Evolutionary conservation across 306 rosid species (phyloP).

Genomic region (Ochetophila trinervis): DNA sequence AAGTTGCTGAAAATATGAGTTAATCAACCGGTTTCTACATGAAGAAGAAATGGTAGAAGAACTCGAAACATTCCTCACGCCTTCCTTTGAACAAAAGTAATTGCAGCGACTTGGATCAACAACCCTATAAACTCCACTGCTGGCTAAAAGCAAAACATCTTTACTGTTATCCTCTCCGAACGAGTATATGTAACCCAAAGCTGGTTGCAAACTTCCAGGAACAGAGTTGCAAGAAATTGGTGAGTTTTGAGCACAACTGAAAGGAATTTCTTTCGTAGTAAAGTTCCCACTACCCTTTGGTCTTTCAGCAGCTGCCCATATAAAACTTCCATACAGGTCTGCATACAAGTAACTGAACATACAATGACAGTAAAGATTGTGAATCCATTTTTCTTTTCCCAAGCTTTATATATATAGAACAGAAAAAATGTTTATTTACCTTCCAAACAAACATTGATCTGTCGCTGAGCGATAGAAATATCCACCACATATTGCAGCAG

Average conservation of each 20-base stretch:
- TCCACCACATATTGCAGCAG: conserved; percentile 4
- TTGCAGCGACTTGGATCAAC: background rate
- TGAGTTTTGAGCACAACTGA: background rate
- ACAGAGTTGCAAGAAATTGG: background rate
- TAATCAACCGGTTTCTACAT: background rate
- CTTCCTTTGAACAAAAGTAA: background rate
- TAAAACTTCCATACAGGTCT: conserved; percentile 20
- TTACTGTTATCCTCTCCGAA: background rate
- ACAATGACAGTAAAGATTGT: background rate
- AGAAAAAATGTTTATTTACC: conserved; percentile 12
- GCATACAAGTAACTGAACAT: conserved; percentile 32
- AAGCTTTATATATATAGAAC: background rate
- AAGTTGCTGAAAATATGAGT: background rate
- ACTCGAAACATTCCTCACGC: background rate
- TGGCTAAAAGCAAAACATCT: background rate
- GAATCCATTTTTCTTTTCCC: background rate
- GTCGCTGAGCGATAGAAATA: conserved; percentile 27
- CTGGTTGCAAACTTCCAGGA: background rate
- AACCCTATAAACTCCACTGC: background rate
- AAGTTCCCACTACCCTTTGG: conserved; percentile 33
- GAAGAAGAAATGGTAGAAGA: background rate
- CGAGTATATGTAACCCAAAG: background rate
- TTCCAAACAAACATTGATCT: conserved; percentile 46
- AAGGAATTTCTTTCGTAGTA: conserved; percentile 9
- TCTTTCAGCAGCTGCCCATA: conserved; percentile 26